Conservation (phyloP, 140 eudicot genomes). For the Anethum foeniculum region DNA sequence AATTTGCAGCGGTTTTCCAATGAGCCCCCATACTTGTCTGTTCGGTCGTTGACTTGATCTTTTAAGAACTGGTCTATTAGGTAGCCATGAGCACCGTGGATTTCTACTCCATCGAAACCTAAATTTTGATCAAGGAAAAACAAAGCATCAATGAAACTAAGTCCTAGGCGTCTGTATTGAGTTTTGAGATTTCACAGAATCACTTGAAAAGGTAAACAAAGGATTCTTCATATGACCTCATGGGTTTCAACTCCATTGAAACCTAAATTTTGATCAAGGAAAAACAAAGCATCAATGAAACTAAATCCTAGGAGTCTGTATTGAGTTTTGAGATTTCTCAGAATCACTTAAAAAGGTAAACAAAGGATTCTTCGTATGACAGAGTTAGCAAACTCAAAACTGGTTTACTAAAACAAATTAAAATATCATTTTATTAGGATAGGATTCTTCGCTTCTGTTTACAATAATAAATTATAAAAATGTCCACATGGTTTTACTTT, state of each 20-base stretch:
- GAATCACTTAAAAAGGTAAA: background rate
- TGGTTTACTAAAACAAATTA: background rate
- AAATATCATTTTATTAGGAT: too few species aligned
- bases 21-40: slow-evolving; percentile 19
- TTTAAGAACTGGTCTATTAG: slow-evolving; percentile 24
- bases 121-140: background rate
- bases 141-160: background rate
- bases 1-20: slow-evolving; percentile 17
- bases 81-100: slow-evolving; percentile 25
- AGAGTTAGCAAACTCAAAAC: background rate
- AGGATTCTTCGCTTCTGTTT: background rate
- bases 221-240: too few species aligned
- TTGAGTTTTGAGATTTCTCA: too few species aligned
- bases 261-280: slow-evolving; percentile 5
- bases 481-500: background rate
- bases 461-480: background rate
- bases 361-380: background rate
- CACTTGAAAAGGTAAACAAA: background rate
- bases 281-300: background rate
- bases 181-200: too few species aligned
- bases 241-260: slow-evolving; percentile 24
- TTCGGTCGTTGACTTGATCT: slow-evolving; percentile 16
- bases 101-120: slow-evolving; percentile 24
- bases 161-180: background rate
- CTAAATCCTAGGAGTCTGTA: background rate